These are phyloP conservation scores for Puccinia coronata DNA, from an alignment of 1,284 basidiomycete species.

Conservation along the genomic window DNA sequence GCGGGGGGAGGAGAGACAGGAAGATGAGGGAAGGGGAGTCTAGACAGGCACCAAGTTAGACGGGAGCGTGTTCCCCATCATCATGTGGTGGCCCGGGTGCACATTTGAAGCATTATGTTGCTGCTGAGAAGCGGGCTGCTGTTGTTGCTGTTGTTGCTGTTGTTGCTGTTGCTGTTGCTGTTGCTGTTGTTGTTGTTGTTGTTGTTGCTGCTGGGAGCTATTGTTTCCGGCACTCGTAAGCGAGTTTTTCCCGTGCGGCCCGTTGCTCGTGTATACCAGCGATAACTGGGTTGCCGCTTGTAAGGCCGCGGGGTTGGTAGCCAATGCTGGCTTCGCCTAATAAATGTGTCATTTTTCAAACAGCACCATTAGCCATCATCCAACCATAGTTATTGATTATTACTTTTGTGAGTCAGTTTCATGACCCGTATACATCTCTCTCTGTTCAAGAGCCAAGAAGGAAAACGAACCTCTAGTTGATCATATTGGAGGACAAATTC, in stretches of 20 bases:
- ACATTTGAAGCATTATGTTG: slow-evolving; percentile 15
- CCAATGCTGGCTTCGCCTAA: slow-evolving; percentile 48
- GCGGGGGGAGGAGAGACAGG: neutral
- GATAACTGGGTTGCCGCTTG: slow-evolving; percentile 39
- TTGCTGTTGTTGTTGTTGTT: slow-evolving; percentile 4
- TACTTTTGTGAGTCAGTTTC: neutral
- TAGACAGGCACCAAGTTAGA: slow-evolving; percentile 25
- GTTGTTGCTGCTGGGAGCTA: slow-evolving; percentile 1
- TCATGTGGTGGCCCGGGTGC: slow-evolving; percentile 1
- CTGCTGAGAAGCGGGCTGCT: slow-evolving; percentile 3
- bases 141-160: no score
- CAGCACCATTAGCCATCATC: no score
- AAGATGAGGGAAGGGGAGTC: neutral
- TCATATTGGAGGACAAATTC: slow-evolving; percentile 83
- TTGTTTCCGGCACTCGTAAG: neutral
- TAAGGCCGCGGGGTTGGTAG: slow-evolving; percentile 46
- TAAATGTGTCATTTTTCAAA: no score
- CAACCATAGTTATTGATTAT: no score
- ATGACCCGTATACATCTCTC: no score
- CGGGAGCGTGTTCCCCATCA: slow-evolving; percentile 13
- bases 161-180: no score
- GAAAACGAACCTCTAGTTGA: slow-evolving; percentile 71
- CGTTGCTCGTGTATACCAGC: slow-evolving; percentile 43
- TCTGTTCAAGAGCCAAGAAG: neutral
- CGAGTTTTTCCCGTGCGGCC: slow-evolving; percentile 41